These are phyloP conservation scores for Escallonia herrerae DNA, from an alignment of 129 eudicot species.

Conservation along the genomic window DNA sequence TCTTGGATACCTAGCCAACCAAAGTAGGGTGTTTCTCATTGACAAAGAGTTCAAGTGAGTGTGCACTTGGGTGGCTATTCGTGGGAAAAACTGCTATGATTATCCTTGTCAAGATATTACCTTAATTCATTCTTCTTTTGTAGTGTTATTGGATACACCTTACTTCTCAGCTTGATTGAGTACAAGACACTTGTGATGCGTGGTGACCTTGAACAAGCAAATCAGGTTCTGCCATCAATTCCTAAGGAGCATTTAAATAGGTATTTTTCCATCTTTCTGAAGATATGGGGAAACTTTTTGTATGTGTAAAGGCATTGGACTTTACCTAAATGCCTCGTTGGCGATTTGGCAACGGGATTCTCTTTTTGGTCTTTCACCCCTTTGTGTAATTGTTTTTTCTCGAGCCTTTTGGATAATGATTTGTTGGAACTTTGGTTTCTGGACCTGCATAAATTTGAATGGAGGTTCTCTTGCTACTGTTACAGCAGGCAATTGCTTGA, in stretches of 20 bases:
- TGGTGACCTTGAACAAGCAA: constrained; percentile 93
- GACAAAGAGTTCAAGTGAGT: constrained; percentile 99
- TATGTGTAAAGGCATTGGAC: too few species aligned
- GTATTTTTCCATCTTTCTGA: constrained; percentile 16
- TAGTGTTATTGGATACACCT: constrained; percentile 90
- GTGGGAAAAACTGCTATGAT: constrained; percentile 6
- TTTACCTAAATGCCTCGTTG: too few species aligned
- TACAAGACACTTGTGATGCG: constrained; percentile 99
- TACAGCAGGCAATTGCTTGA: too few species aligned
- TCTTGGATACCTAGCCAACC: constrained; percentile 90
- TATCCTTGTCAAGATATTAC: constrained; percentile 9
- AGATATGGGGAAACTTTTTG: too few species aligned
- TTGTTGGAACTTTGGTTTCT: too few species aligned
- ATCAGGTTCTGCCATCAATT: constrained; percentile 67
- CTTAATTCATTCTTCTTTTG: constrained; percentile 13
- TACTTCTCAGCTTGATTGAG: constrained; percentile 93
- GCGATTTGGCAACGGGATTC: too few species aligned
- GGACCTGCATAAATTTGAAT: too few species aligned
- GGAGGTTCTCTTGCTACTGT: too few species aligned
- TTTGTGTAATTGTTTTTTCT: too few species aligned
- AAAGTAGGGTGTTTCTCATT: constrained; percentile 87
- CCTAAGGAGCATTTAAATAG: constrained; percentile 92
- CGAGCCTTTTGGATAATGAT: too few species aligned
- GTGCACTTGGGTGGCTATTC: constrained; percentile 2
- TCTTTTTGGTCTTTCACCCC: too few species aligned